Percentiles rank a stretch among this genome's conserved stretches.
Evolutionary conservation across 2,329 filamentous ascomycete species (phyloP).

Genomic region (Pseudonectria foliicola): DNA sequence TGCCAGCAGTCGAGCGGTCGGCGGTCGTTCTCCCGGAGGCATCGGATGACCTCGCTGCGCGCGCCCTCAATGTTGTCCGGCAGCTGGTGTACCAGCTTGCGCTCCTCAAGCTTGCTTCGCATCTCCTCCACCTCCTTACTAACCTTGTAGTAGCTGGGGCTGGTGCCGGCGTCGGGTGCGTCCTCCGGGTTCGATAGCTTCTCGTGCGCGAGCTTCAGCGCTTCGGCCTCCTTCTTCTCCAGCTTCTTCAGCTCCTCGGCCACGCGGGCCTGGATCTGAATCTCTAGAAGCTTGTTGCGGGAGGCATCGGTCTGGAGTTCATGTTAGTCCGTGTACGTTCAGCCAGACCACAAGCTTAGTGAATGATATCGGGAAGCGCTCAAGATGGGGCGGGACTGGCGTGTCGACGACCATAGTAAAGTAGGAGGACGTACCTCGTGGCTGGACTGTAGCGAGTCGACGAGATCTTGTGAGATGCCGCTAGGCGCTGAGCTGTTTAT

Average conservation of each 20-base stretch:
- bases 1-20: constrained; percentile 90
- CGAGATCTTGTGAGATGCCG: constrained; percentile 68
- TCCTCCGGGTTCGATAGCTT: constrained; percentile 45
- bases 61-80: constrained; percentile 68
- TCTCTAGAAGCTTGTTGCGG: constrained; percentile 74
- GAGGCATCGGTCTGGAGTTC: constrained; percentile 74
- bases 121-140: constrained; percentile 53
- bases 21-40: constrained; percentile 76
- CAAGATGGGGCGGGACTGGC: neutral
- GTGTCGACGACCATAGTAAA: too few species aligned
- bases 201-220: constrained; percentile 62
- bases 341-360: neutral
- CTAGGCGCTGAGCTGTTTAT: constrained; percentile 37
- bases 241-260: constrained; percentile 77
- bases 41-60: constrained; percentile 68
- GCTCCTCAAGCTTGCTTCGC: constrained; percentile 51
- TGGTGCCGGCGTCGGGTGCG: constrained; percentile 20
- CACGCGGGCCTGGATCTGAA: constrained; percentile 83
- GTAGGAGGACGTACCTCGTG: constrained; percentile 59
- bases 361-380: neutral
- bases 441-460: constrained; percentile 76
- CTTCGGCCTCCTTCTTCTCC: constrained; percentile 60
- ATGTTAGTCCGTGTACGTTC: constrained; percentile 7
- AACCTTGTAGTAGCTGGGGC: constrained; percentile 40
- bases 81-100: constrained; percentile 59